Evolutionary conservation across 2,329 filamentous ascomycete species (phyloP), one percentile per base, ranked within the genome.

Genomic region (Clonostachys rhizophaga): DNA sequence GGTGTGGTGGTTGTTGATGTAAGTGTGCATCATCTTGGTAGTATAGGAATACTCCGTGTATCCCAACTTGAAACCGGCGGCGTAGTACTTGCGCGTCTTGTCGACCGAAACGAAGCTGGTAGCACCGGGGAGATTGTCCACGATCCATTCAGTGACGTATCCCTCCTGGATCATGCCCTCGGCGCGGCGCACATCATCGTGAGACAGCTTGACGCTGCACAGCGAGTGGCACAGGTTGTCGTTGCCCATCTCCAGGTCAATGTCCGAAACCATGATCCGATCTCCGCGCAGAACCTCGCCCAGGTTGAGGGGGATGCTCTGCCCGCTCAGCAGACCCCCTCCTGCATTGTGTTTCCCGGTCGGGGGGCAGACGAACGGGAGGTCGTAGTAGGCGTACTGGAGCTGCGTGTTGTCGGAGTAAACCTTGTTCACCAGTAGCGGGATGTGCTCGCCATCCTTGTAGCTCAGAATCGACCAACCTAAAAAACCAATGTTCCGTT

Each of bases 91-190:
- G 58, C 83, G 78, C 42, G 79, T 83, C 69, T 90, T 90, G 65
- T 95, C 90, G 35, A 89, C 86, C 0, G 88, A 92, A 30, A 94
- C 86, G 60, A 95, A 95, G 63, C 86, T 91, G 9, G 90, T 95
- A 35, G 90, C 90, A 7, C 90, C 90, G 2, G 91, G 90, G 10
- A 96, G 75, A 58, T 95, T 95, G 65, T 96, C 90, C 53, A 94
- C 87, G 55, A 95, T 95, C 91, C 90, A 95, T 66, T 95, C 90
- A 3, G 85, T 84, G n/a, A 94, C 83, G 63, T 94, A 95, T 35
- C 87, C 88, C 46, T 91, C 80, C 50, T 78, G 79, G 37, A 95
- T 84, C 58, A 95, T 69, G 51, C 91, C 75, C 55, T 79, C 80
- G 5, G 87, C 86, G 61, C 82, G 79, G 55, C 78, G 76, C 49